Evolutionary conservation across 177 flowering plant genomes (phyloP).

Genomic region (Telopea speciosissima): DNA sequence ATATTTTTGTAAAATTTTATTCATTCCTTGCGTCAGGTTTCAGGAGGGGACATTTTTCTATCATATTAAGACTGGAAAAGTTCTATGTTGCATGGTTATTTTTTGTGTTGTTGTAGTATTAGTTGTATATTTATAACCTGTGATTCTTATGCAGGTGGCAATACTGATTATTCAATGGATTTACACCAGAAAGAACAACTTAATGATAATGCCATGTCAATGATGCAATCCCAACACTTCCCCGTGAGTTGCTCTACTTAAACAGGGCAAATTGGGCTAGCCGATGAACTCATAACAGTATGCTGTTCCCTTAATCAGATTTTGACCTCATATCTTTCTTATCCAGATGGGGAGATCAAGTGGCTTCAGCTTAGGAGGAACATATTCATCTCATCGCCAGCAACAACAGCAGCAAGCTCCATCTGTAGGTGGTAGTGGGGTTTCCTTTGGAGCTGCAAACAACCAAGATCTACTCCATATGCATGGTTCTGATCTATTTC

Average conservation of each 20-base stretch:
- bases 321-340: not conserved
- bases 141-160: slow-evolving; percentile 54
- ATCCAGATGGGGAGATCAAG: slow-evolving; percentile 82
- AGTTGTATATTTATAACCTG: not conserved
- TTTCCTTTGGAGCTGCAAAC: slow-evolving; percentile 56
- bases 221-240: slow-evolving; percentile 91
- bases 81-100: not conserved
- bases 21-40: no score
- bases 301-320: no score
- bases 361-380: slow-evolving; percentile 75
- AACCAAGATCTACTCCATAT: slow-evolving; percentile 75
- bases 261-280: not conserved
- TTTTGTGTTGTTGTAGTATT: not conserved
- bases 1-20: no score
- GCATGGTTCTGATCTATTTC: slow-evolving; percentile 78
- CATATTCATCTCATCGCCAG: slow-evolving; percentile 67
- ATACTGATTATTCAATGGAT: slow-evolving; percentile 81
- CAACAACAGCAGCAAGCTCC: slow-evolving; percentile 70
- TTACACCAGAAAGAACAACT: slow-evolving; percentile 90
- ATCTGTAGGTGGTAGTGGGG: slow-evolving; percentile 55
- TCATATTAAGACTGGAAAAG: no score
- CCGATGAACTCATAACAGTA: no score
- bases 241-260: slow-evolving; percentile 41
- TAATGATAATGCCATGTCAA: slow-evolving; percentile 67
- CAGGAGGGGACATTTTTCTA: no score